A percentile compares a stretch with the other conserved stretches of the same genome.
Conservation (phyloP, 2,329 filamentous ascomycete species). For the Pseudocercospora macadamiae region DNA sequence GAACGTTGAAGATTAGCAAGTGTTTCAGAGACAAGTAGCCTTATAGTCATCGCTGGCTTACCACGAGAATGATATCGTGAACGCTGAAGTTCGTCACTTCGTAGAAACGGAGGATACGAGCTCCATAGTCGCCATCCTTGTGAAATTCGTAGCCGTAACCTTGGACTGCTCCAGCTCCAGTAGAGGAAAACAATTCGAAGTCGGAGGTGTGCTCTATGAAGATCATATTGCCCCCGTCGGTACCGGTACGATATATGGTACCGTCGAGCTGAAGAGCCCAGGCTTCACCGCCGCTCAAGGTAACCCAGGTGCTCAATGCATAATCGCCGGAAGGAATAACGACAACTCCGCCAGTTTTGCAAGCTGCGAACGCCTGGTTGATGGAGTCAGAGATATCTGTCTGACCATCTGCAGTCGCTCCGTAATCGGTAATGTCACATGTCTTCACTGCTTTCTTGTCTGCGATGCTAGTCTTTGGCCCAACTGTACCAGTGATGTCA, state of each 20-base stretch:
- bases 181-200: constrained; percentile 59
- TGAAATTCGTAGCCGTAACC: constrained; percentile 57
- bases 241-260: constrained; percentile 56
- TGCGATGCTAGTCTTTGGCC: constrained; percentile 47
- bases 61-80: constrained; percentile 54
- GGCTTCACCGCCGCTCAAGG: constrained; percentile 49
- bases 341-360: constrained; percentile 55
- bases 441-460: constrained; percentile 53
- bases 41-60: too few species aligned
- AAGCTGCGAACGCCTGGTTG: constrained; percentile 53
- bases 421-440: constrained; percentile 58
- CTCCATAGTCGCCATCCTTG: constrained; percentile 44
- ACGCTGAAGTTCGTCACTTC: constrained; percentile 53
- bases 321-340: constrained; percentile 56
- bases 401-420: constrained; percentile 54
- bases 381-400: constrained; percentile 57
- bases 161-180: constrained; percentile 56
- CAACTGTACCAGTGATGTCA: constrained; percentile 48
- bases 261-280: constrained; percentile 59
- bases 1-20: neutral
- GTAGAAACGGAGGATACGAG: constrained; percentile 51
- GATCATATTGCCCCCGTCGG: constrained; percentile 57
- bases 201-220: constrained; percentile 52
- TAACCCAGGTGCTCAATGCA: constrained; percentile 55
- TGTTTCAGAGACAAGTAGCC: too few species aligned